Evolutionary conservation across 192 early-diverging fungal genomes (phyloP), one percentile per base, ranked within the genome.

Genomic region (Pecoramyces ruminantium): DNA sequence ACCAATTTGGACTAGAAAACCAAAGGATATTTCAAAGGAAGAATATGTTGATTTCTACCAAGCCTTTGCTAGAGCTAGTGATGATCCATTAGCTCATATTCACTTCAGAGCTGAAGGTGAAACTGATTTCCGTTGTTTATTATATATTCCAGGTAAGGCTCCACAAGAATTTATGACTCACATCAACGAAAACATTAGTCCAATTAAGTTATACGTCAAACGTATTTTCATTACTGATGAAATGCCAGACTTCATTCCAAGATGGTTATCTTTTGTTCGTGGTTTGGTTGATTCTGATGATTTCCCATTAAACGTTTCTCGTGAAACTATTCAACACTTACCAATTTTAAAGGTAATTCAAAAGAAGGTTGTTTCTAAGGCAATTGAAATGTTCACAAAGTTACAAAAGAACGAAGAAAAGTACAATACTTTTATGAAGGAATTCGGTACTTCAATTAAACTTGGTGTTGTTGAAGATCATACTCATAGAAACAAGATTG

Each of bases 141-240:
- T 99, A 67, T 67, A 67, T 67, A 67, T 67, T n/a, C 51, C 51
- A 27, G 25, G 51, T n/a, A 67, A 67, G 51, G 51, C 51, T n/a
- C 51, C 51, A 67, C 51, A 67, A 67, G 51, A 67, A 67, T 67
- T 67, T n/a, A 67, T 67, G 51, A 67, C 51, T 67, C 51, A 67
- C 9, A 27, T 67, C n/a, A 67, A 67, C 8, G 51, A 67, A 67
- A 67, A 67, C n/a, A 17, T 67, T n/a, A 67, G 51, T 67, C 51
- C 51, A 67, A 88, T 99, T 81, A 96, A 94, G 86, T 89, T 99
- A 79, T 99, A 95, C 88, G 96, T 98, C 78, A 92, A 94, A 82
- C 92, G 95, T 78, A 96, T 99, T 17, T 97, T 98, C 85, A 98
- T 99, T 82, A 97, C 96, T 79, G 95, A 98, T 78, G 97, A 98